phyloP scores from a whole-genome alignment of 495 filamentous ascomycete genomes.

The Staphylotrichum tortipilum region DNA sequence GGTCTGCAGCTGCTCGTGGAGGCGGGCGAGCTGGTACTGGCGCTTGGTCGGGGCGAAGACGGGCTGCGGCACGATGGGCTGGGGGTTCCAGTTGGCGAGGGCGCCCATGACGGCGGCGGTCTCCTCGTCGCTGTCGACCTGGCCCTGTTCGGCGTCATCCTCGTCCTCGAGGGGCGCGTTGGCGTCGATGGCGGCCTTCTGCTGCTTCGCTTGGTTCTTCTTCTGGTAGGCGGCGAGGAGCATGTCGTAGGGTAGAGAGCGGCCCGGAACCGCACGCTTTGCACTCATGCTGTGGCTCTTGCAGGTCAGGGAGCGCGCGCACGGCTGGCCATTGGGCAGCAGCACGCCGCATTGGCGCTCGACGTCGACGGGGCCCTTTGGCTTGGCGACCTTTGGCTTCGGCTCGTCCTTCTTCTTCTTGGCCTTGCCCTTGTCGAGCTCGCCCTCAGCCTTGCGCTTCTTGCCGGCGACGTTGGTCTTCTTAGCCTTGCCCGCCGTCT shows the following conservation, averaged over 20 bases:
- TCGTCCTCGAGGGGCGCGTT: conserved; percentile 89
- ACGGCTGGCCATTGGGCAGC: conserved; percentile 72
- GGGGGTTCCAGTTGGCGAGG: conserved; percentile 63
- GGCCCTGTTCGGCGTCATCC: conserved; percentile 58
- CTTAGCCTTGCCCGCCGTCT: conserved; percentile 65
- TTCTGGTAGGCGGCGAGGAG: conserved; percentile 91
- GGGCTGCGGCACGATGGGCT: conserved; percentile 58
- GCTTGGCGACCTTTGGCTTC: conserved; percentile 77
- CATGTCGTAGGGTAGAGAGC: conserved; percentile 91
- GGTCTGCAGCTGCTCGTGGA: conserved; percentile 79
- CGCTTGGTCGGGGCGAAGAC: conserved; percentile 57
- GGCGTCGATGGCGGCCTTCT: conserved; percentile 89
- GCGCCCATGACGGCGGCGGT: conserved; percentile 79
- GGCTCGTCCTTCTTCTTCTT: conserved; percentile 98
- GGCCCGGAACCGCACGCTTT: conserved; percentile 81
- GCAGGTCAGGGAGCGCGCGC: conserved; percentile 86
- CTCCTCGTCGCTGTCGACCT: conserved; percentile 91
- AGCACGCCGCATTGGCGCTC: conserved; percentile 94
- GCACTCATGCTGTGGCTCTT: conserved; percentile 96
- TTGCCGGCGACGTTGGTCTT: conserved; percentile 55
- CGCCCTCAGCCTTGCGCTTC: conserved; percentile 85
- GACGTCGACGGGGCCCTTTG: conserved; percentile 92
- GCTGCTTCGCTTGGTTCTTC: conserved; percentile 96
- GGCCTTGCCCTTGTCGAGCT: conserved; percentile 61
- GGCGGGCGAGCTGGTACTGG: conserved; percentile 73